These are phyloP conservation scores for Mucor indicus DNA, from an alignment of 371 early-diverging fungal genomes.

Conservation along the genomic window DNA sequence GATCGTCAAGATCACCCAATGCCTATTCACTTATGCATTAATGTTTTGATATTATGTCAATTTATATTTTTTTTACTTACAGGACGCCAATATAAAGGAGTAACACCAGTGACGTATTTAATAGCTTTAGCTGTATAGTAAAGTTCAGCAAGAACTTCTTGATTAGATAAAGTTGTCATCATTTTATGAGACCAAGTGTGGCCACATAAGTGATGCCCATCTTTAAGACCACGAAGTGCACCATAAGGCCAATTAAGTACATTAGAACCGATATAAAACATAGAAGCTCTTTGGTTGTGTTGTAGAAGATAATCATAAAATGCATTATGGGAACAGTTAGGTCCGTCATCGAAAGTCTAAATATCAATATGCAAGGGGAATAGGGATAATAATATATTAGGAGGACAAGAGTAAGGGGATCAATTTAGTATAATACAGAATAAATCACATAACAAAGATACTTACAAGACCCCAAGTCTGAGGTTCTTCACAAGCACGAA, in stretches of 20 bases:
- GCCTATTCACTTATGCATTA: too few species aligned
- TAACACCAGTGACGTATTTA: slow-evolving; percentile 52
- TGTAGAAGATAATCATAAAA: slow-evolving; percentile 45
- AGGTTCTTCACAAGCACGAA: slow-evolving; percentile 38
- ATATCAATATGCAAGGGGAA: slow-evolving; percentile 5
- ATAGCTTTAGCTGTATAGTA: slow-evolving; percentile 53
- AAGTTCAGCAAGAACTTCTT: slow-evolving; percentile 54
- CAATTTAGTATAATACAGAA: too few species aligned
- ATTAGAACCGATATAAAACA: slow-evolving; percentile 56
- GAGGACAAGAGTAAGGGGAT: too few species aligned
- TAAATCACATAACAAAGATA: slow-evolving; percentile 1
- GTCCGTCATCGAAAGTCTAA: slow-evolving; percentile 54
- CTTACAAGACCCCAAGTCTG: slow-evolving; percentile 42
- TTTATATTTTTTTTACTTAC: too few species aligned
- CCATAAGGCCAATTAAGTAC: slow-evolving; percentile 52
- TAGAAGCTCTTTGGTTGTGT: slow-evolving; percentile 49
- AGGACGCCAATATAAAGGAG: slow-evolving; percentile 59
- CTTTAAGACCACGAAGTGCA: slow-evolving; percentile 45
- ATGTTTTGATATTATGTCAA: too few species aligned
- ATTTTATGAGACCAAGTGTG: slow-evolving; percentile 58
- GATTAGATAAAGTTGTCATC: slow-evolving; percentile 50
- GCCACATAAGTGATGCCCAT: slow-evolving; percentile 48
- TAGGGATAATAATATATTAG: not conserved
- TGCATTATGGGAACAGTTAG: slow-evolving; percentile 48
- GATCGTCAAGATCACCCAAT: slow-evolving; percentile 52